Evolutionary conservation across 2,329 filamentous ascomycete genomes (phyloP).

Genomic region (Cladosporium phlei): DNA sequence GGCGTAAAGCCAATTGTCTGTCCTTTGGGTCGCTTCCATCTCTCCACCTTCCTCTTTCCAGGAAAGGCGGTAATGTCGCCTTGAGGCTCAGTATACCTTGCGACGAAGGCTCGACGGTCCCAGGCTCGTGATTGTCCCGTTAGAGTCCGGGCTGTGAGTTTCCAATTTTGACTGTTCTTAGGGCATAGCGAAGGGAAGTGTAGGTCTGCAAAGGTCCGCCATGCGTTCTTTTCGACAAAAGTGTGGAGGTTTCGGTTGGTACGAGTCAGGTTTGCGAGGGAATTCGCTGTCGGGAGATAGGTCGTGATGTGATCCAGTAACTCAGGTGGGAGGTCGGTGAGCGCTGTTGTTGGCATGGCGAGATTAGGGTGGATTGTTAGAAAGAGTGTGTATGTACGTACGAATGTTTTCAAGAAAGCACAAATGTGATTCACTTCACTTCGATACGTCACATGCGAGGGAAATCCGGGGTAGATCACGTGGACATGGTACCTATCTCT

Average conservation of each 20-base stretch:
- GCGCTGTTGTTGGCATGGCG: conserved; percentile 20
- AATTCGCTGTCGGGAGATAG: conserved; percentile 43
- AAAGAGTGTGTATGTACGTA: neutral
- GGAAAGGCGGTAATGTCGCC: conserved; percentile 32
- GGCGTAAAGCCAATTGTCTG: conserved; percentile 58
- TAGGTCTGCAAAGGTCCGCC: conserved; percentile 45
- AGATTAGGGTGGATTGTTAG: neutral
- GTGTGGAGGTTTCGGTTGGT: conserved; percentile 44
- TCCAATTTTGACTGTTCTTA: conserved; percentile 37
- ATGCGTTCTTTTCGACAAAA: conserved; percentile 43
- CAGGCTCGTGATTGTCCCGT: conserved; percentile 55
- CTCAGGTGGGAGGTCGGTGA: conserved; percentile 36
- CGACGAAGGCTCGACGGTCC: conserved; percentile 53
- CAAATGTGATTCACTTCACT: too few relatives aligned
- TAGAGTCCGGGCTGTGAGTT: conserved; percentile 49
- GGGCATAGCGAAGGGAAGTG: conserved; percentile 42
- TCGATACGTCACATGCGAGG: neutral
- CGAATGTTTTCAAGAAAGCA: neutral
- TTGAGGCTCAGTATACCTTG: conserved; percentile 47
- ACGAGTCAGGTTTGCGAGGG: conserved; percentile 41
- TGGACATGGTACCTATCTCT: neutral
- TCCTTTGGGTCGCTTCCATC: conserved; percentile 40
- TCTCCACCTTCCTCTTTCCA: conserved; percentile 23
- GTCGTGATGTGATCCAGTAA: conserved; percentile 34
- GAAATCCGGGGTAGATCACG: neutral